Base-by-base conservation (phyloP, 2,329 filamentous ascomycete genomes). In the Aspergillus nomiae region DNA sequence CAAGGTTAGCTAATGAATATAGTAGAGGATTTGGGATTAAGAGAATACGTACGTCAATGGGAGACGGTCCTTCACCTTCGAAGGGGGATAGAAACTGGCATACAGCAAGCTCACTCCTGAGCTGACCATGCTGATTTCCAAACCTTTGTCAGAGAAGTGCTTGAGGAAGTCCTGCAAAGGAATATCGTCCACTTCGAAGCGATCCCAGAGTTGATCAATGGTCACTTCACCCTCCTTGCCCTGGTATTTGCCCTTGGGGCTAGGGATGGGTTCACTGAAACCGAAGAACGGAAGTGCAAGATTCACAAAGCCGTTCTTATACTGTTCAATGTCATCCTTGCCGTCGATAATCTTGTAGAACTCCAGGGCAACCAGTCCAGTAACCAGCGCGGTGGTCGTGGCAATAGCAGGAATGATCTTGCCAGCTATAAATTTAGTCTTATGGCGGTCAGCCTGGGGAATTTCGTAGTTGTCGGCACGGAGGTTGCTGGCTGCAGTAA, bases 371-470 rank as follows among this genome's bases (percentile, higher is more conserved):
- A 99, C 93, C 53, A 99, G 85, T 63, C 95, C 95, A 3, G 95
- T 99, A 14, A 98, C 94, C 62, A 99, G 84, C 3, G 95, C 94
- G 3, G 95, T 99, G 0, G 95, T 98, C 3, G 95, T 99, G 51
- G 95, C 95, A 78, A 99, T 99, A 53, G 95, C 95, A 26, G 95
- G 95, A 69, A 99, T 99, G 71, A 99, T 99, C 87, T 99, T 99
- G 77, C 95, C 95, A 36, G 95, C 96, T 76, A 99, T 99, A 80
- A 99, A 98, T 84, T 99, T 99, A 65, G 94, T 99, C 89, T 95
- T 96, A 85, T 97, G 95, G 65, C 92, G 87, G 75, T 99, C 94
- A 0, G 95, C 94, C 67, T 89, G 86, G 73, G 92, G 88, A 70
- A 99, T 99, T 79, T 95, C 96, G 86, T 99, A 99, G 83, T 99